phyloP scores from a whole-genome alignment of 768 basidiomycete genomes.

The Naematelia aurantialba region DNA sequence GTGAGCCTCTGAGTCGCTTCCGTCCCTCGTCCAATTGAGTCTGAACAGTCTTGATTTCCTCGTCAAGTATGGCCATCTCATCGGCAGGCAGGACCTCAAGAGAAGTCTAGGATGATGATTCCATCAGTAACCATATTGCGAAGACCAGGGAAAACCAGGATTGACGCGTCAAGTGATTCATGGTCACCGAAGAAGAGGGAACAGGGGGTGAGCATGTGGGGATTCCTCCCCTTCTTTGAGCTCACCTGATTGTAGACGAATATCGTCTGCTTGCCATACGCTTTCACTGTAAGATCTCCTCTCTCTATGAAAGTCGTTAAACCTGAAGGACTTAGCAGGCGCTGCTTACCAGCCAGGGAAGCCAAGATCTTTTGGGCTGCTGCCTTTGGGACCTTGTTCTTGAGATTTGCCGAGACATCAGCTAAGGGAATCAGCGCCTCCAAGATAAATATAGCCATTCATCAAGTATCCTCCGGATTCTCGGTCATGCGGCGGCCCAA shows the following conservation, averaged over 20 bases:
- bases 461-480: too few relatives aligned
- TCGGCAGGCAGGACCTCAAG: slow-evolving; percentile 64
- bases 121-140: background rate
- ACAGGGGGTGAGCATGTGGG: background rate
- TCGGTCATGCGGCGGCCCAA: too few relatives aligned
- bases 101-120: slow-evolving; percentile 54
- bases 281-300: slow-evolving; percentile 74
- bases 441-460: too few relatives aligned
- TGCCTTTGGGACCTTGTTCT: slow-evolving; percentile 80
- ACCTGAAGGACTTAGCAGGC: background rate
- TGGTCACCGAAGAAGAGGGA: background rate
- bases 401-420: slow-evolving; percentile 84
- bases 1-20: slow-evolving; percentile 60
- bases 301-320: slow-evolving; percentile 58
- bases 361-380: slow-evolving; percentile 78
- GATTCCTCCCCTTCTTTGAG: background rate
- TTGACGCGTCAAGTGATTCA: too few relatives aligned
- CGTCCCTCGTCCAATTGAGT: slow-evolving; percentile 26
- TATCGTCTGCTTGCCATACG: slow-evolving; percentile 80
- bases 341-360: slow-evolving; percentile 58
- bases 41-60: slow-evolving; percentile 28
- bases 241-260: slow-evolving; percentile 68
- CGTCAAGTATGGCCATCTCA: slow-evolving; percentile 61
- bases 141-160: background rate
- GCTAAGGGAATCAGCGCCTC: slow-evolving; percentile 54